These are phyloP conservation scores for Ambrosiella beaveri DNA, from an alignment of 2,329 filamentous ascomycete genomes.

Conservation along the genomic window DNA sequence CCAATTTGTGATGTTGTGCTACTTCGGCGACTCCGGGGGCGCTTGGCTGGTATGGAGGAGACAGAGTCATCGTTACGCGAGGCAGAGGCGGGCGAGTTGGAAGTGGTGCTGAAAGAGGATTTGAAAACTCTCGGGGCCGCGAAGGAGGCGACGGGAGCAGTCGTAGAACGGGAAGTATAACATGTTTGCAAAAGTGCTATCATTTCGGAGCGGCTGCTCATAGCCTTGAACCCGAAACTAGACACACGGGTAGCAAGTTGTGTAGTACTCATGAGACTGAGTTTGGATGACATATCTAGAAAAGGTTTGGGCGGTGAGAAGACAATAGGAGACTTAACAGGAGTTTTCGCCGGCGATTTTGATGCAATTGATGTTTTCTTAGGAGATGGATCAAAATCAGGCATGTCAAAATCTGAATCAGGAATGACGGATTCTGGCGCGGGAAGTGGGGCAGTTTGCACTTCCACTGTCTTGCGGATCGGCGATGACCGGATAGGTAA, in stretches of 20 bases:
- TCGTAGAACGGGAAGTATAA: constrained; percentile 39
- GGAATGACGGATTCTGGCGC: not conserved
- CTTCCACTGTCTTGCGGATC: not conserved
- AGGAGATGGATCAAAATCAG: not conserved
- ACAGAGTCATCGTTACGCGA: not conserved
- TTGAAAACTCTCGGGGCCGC: not conserved
- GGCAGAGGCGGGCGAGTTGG: not conserved
- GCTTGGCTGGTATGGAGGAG: not conserved
- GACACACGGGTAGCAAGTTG: constrained; percentile 45
- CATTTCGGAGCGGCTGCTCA: constrained; percentile 52
- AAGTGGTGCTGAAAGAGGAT: constrained; percentile 4
- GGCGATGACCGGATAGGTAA: constrained; percentile 9
- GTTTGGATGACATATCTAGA: constrained; percentile 31
- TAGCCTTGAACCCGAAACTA: constrained; percentile 53
- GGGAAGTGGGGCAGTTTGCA: not conserved
- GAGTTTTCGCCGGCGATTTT: not conserved
- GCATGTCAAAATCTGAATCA: not conserved
- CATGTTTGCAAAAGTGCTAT: constrained; percentile 52
- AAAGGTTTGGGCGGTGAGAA: not conserved
- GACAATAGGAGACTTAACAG: not conserved
- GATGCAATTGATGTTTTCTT: not conserved
- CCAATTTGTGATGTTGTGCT: not conserved
- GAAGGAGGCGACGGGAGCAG: not conserved
- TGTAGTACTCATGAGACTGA: constrained; percentile 40
- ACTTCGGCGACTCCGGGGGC: not conserved